These are phyloP conservation scores for Trichophyton benhamiae DNA, from an alignment of 2,329 filamentous ascomycete species.

Conservation along the genomic window DNA sequence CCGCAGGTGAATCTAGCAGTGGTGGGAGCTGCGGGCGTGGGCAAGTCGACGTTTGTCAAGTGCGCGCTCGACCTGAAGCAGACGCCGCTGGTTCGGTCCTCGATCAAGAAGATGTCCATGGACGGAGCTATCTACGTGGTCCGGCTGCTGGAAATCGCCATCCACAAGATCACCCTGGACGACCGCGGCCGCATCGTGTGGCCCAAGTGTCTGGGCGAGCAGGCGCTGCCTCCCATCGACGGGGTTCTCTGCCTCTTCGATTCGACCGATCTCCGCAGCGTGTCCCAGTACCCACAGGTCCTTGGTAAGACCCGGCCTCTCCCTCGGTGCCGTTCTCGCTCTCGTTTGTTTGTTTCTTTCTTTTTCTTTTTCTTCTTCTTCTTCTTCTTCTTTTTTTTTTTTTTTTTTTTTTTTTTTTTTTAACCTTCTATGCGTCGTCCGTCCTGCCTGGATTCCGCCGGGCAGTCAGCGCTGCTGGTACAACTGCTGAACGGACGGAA, in stretches of 20 bases:
- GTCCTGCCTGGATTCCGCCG: not conserved
- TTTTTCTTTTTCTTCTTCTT: not conserved
- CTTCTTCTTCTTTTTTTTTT: no score
- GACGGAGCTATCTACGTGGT: constrained; percentile 45
- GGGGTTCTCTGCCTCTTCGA: constrained; percentile 80
- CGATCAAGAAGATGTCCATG: constrained; percentile 44
- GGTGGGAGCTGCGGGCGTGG: constrained; percentile 41
- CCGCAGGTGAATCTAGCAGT: constrained; percentile 49
- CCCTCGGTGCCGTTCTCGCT: not conserved
- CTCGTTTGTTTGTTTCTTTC: not conserved
- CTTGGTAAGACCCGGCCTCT: constrained; percentile 48
- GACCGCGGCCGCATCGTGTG: constrained; percentile 36
- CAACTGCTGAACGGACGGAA: not conserved
- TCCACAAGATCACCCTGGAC: constrained; percentile 41
- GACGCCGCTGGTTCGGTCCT: constrained; percentile 28
- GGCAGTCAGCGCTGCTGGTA: not conserved
- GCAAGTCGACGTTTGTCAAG: constrained; percentile 50
- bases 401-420: not conserved
- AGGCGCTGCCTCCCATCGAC: constrained; percentile 62
- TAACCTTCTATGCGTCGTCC: no score
- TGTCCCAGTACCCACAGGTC: constrained; percentile 60
- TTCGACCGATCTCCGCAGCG: constrained; percentile 63
- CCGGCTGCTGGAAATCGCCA: constrained; percentile 44
- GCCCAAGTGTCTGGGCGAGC: constrained; percentile 48
- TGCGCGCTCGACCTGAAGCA: constrained; percentile 43